A percentile compares a stretch with the other conserved stretches of the same genome.
Conservation (phyloP, 805 yeast species). For the Pichia californica region DNA sequence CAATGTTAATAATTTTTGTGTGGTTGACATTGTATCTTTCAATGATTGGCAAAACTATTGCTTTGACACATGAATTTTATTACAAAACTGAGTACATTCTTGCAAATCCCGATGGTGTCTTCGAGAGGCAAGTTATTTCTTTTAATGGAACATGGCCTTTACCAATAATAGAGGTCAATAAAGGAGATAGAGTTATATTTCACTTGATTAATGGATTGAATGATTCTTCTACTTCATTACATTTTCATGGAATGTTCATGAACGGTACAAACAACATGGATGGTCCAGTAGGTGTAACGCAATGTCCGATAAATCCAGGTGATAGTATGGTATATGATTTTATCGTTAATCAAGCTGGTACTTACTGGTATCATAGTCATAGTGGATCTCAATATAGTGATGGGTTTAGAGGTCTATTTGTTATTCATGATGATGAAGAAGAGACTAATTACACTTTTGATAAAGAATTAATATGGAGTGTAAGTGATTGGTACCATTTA, state of each 20-base stretch:
- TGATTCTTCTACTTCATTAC: constrained; percentile 51
- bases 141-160: constrained; percentile 70
- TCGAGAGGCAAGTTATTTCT: constrained; percentile 52
- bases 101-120: constrained; percentile 63
- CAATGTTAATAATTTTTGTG: neutral
- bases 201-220: constrained; percentile 56
- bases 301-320: constrained; percentile 72
- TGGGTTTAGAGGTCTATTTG: constrained; percentile 64
- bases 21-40: neutral
- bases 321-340: constrained; percentile 64
- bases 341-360: constrained; percentile 65
- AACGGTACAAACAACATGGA: constrained; percentile 59
- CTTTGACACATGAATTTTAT: constrained; percentile 45
- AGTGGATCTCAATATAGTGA: constrained; percentile 73
- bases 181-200: constrained; percentile 55
- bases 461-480: constrained; percentile 49
- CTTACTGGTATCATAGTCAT: constrained; percentile 85
- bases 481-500: constrained; percentile 61
- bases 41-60: neutral
- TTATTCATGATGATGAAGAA: constrained; percentile 49
- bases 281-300: constrained; percentile 75
- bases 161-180: constrained; percentile 58
- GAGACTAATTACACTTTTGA: constrained; percentile 52
- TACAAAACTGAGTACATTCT: constrained; percentile 52
- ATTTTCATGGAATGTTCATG: constrained; percentile 76